phyloP scores from a whole-genome alignment of 2,329 filamentous ascomycete genomes.

The Stachybotrys chlorohalonatus region DNA sequence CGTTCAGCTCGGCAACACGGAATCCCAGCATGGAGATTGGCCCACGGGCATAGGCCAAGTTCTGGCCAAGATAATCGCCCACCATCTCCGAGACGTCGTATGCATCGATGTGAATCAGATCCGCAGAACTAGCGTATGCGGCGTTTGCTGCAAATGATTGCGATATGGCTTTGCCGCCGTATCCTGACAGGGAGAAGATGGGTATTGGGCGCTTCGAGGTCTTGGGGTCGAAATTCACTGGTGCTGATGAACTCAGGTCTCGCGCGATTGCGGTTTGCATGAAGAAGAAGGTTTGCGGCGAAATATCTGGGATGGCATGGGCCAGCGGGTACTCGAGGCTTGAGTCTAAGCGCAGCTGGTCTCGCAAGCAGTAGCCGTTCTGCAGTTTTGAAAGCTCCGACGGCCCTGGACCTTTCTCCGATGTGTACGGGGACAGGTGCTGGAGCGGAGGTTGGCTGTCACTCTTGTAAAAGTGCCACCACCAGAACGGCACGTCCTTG shows the following conservation, averaged over 20 bases:
- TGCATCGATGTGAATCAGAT: constrained; percentile 60
- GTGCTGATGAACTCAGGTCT: constrained; percentile 17
- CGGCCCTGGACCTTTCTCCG: too few relatives aligned
- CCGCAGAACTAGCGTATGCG: constrained; percentile 51
- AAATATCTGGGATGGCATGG: constrained; percentile 25
- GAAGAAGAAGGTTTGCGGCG: constrained; percentile 20
- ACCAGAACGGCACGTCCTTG: constrained; percentile 27
- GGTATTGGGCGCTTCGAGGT: constrained; percentile 27
- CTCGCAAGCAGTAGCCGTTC: too few relatives aligned
- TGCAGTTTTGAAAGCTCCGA: too few relatives aligned
- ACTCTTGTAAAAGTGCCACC: constrained; percentile 19
- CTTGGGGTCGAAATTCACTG: constrained; percentile 20
- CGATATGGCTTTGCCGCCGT: constrained; percentile 27
- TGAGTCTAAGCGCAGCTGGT: background rate
- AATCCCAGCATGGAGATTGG: constrained; percentile 47
- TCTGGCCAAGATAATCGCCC: constrained; percentile 61
- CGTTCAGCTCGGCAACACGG: constrained; percentile 44
- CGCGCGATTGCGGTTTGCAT: constrained; percentile 17
- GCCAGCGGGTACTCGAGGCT: constrained; percentile 9
- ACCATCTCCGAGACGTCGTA: constrained; percentile 62
- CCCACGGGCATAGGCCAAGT: constrained; percentile 37
- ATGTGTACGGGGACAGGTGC: too few relatives aligned
- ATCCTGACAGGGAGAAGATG: constrained; percentile 27
- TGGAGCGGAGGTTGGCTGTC: background rate
- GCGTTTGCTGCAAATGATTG: constrained; percentile 50